Conservation (phyloP, 805 yeast species). For the Priceomyces castillae region DNA sequence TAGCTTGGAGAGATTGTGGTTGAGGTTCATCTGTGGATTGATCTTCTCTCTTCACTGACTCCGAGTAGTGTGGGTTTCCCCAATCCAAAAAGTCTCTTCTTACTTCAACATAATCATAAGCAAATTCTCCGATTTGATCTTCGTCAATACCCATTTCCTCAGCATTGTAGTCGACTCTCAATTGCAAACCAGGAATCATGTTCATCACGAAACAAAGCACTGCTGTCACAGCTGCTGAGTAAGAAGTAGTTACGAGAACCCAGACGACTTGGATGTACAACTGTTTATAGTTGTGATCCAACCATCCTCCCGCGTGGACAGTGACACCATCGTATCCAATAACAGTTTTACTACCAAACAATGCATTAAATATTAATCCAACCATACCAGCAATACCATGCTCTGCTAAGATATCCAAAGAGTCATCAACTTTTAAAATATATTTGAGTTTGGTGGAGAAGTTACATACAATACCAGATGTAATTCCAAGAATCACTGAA, state of each 20-base stretch:
- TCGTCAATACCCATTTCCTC: conserved; percentile 92
- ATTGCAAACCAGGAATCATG: conserved; percentile 74
- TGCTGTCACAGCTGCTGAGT: conserved; percentile 72
- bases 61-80: conserved; percentile 29
- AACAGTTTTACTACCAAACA: conserved; percentile 85
- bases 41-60: conserved; percentile 7
- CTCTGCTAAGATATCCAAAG: conserved; percentile 95
- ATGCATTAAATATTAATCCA: conserved; percentile 84
- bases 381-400: conserved; percentile 96
- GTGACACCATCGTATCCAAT: conserved; percentile 88
- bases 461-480: conserved; percentile 82
- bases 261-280: conserved; percentile 87
- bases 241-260: conserved; percentile 70
- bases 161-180: conserved; percentile 79
- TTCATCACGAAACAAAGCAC: conserved; percentile 71
- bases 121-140: conserved; percentile 96
- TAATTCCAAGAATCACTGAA: conserved; percentile 78
- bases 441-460: conserved; percentile 86
- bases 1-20: conserved; percentile 6
- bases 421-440: conserved; percentile 79
- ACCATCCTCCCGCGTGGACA: conserved; percentile 88
- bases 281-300: conserved; percentile 86
- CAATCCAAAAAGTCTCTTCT: conserved; percentile 80
- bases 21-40: background rate
- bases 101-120: conserved; percentile 97